Evolutionary conservation across 2,329 filamentous ascomycete species (phyloP), one percentile per base, ranked within the genome.

Genomic region (Pseudopithomyces chartarum): DNA sequence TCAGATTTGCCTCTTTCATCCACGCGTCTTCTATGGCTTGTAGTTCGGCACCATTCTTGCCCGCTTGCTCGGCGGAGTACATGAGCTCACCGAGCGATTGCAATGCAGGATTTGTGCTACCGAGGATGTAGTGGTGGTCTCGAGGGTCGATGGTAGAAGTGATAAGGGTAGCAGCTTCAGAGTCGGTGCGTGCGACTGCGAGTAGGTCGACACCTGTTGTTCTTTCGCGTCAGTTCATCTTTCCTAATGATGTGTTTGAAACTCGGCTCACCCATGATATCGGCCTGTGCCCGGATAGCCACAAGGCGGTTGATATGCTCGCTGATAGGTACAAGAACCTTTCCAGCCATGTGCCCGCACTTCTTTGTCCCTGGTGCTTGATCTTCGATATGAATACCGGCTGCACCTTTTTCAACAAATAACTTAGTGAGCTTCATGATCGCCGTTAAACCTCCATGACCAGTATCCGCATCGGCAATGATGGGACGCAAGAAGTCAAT

Each of bases 381-480:
- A 76, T 99, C 95, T 80, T 99, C 95, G 67, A 99, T 97, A 80
- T 99, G 95, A 71, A 99, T 97, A 65, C 95, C 95, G 40, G 95
- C 95, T 44, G 95, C 95, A 68, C 95, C 95, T 78, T 93, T 92
- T 82, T 99, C 95, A 63, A 98, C 81, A 77, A 99, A 98, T 55
- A 98, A 86, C 84, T 97, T 97, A 63, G 95, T 98, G 68, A 99
- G 87, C 85, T 98, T 99, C 95, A 99, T 98, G 69, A 98, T 90
- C 54, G 95, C 95, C n/a, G 95, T 98, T 60, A 99, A 84, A 72
- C 95, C 95, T 73, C 95, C 95, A 77, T 98, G 95, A 62, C 95
- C 95, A 40, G 95, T 99, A 75, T 99, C 95, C 48, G 94, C 95
- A 78, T 99, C 95, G 57, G 95, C 95, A 67, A 99, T 87, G 77